These are phyloP conservation scores for Cyclotella cryptica DNA, from an alignment of 108 stramenopile genomes.

Conservation along the genomic window DNA sequence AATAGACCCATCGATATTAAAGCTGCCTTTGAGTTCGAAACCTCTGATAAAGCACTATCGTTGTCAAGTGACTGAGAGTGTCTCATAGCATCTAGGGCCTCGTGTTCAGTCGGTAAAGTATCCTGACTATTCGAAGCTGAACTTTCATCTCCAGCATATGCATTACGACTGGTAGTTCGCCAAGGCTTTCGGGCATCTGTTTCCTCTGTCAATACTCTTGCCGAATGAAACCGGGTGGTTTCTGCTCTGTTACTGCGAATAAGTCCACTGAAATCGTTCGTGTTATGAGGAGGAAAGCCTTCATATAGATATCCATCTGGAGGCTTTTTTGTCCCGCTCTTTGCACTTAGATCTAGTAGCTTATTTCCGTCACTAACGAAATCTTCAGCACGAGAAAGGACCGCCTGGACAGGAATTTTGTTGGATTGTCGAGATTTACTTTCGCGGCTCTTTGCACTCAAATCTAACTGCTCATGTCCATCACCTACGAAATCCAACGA, in stretches of 20 bases:
- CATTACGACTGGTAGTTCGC: conserved; percentile 25
- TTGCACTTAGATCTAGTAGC: neutral
- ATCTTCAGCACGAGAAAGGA: no score
- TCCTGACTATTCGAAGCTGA: neutral
- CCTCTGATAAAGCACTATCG: conserved; percentile 28
- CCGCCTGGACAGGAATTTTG: no score
- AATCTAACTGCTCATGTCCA: no score
- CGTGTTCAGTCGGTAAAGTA: neutral
- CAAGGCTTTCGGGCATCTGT: conserved; percentile 43
- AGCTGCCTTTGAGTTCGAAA: conserved; percentile 35
- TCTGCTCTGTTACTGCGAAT: conserved; percentile 10
- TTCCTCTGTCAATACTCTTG: conserved; percentile 13
- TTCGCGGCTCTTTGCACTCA: neutral
- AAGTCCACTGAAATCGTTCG: conserved; percentile 1
- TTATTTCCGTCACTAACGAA: neutral
- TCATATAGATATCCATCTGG: conserved; percentile 34
- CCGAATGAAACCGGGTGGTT: neutral
- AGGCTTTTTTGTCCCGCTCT: conserved; percentile 19
- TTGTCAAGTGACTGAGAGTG: conserved; percentile 18
- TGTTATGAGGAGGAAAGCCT: conserved; percentile 27
- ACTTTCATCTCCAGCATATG: neutral
- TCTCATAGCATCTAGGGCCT: neutral
- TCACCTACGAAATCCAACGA: no score
- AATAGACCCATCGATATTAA: conserved; percentile 35
- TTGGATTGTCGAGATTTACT: neutral